Base-by-base conservation (phyloP, 1,284 basidiomycete genomes). In the Caloboletus firmus region DNA sequence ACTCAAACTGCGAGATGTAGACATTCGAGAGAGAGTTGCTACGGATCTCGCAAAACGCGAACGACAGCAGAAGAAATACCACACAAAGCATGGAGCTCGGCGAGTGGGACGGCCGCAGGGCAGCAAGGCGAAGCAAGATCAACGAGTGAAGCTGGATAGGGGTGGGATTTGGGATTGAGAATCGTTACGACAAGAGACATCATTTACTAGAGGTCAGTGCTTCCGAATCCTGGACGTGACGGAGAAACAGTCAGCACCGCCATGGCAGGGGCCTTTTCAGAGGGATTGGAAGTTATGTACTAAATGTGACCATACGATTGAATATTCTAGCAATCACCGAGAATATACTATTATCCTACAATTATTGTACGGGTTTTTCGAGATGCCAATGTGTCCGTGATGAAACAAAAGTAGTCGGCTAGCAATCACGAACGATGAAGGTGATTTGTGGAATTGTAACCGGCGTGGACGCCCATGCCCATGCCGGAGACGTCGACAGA, bases 71-170 rank as follows among this genome's bases (percentile, higher is more conserved):
- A 79, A 79, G 55, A 91, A 89, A 67, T 81, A 87, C 66, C 89
- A 93, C 69, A 81, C 86, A 1, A 87, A 86, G 68, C 83, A 85
- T 57, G 79, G 79, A 11, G 76, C 79, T 5, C 79, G 80, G 54
- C 79, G 82, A 57, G 84, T 81, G 28, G 92, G 92, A 26, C 78
- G 90, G 42, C 76, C 84, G 20, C 84, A 86, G 62, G 93, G 93
- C 17, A 91, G 89, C 67, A 95, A 95, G 70, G 89, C 86, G 57
- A 95, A 93, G 73, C 83, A 84, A 63, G 89, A 91, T 62, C 80
- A 73, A 32, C 78, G 81, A 55, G 79, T 91, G 31, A 82, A 84
- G 64, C 62, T 85, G 11, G 85, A 88, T 64, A 76, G 76, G 53
- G 75, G 79, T 58, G 83, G 80, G 24, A 73, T 83, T 41, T 90